These are phyloP conservation scores for Ambrosia hybrid DNA, from an alignment of 140 eudicot genomes.

Conservation along the genomic window DNA sequence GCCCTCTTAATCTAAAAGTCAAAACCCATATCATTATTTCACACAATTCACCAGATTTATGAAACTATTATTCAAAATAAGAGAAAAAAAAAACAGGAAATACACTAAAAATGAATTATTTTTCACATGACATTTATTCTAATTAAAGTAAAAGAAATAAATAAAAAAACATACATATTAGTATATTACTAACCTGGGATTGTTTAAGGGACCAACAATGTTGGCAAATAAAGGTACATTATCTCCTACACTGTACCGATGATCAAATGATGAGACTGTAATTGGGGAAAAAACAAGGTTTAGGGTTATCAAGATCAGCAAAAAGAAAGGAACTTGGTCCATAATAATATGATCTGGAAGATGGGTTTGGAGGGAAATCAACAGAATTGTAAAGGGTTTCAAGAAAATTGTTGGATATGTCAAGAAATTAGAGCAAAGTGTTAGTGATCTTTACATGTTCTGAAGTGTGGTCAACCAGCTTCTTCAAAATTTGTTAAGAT, in stretches of 20 bases:
- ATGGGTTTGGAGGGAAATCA: slow-evolving; percentile 2
- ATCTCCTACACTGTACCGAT: slow-evolving; percentile 4
- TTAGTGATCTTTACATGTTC: slow-evolving; percentile 18
- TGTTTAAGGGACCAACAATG: too few relatives aligned
- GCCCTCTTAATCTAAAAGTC: slow-evolving; percentile 2
- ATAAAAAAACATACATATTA: not conserved
- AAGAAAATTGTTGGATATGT: not conserved
- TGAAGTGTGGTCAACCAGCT: slow-evolving; percentile 26
- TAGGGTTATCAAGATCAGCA: too few relatives aligned
- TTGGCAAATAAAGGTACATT: too few relatives aligned
- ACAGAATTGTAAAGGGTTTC: slow-evolving; percentile 14
- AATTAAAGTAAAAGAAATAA: not conserved
- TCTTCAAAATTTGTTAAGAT: slow-evolving; percentile 26
- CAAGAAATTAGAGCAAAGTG: slow-evolving; percentile 20
- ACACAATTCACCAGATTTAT: not conserved
- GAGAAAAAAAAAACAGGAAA: not conserved
- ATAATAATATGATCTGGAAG: slow-evolving; percentile 9
- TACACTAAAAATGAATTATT: not conserved
- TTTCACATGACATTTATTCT: not conserved
- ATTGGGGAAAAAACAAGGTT: too few relatives aligned
- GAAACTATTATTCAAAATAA: not conserved
- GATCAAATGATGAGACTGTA: too few relatives aligned
- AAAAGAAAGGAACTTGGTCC: slow-evolving; percentile 6
- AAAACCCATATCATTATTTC: not conserved
- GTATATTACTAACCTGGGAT: slow-evolving; percentile 39